Evolutionary conservation across 2,329 filamentous ascomycete genomes (phyloP).

Genomic region (Beauveria sp.): DNA sequence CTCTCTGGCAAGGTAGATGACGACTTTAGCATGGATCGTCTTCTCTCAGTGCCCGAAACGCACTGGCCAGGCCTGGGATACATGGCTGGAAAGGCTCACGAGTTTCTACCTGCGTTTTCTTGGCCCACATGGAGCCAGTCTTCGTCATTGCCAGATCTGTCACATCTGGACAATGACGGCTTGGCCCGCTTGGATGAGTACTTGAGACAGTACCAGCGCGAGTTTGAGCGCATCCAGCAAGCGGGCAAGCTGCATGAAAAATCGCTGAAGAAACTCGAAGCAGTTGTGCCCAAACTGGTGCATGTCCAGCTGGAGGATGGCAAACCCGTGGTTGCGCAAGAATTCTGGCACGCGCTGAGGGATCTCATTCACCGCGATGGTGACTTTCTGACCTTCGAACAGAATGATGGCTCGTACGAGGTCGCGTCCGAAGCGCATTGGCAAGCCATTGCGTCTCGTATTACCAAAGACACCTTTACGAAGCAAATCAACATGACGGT

Average conservation of each 20-base stretch:
- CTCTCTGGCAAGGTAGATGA: constrained; percentile 9
- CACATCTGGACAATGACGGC: constrained; percentile 13
- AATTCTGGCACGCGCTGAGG: constrained; percentile 59
- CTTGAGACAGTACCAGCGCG: constrained; percentile 21
- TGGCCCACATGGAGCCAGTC: constrained; percentile 4
- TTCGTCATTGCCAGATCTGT: constrained; percentile 2
- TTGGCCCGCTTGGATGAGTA: constrained; percentile 17
- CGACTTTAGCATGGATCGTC: constrained; percentile 5
- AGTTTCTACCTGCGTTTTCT: constrained; percentile 2
- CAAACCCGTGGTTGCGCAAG: constrained; percentile 44
- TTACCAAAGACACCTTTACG: constrained; percentile 28
- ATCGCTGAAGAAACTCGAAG: constrained; percentile 35
- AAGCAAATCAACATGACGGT: constrained; percentile 21
- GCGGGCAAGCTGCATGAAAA: constrained; percentile 27
- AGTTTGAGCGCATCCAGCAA: constrained; percentile 23
- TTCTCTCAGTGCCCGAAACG: constrained; percentile 5
- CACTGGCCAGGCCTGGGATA: constrained; percentile 13
- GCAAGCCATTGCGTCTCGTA: constrained; percentile 35
- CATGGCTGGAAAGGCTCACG: constrained; percentile 15
- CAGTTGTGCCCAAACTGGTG: constrained; percentile 48
- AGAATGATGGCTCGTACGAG: constrained; percentile 28
- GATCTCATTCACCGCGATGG: constrained; percentile 44
- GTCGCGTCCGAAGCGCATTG: constrained; percentile 39
- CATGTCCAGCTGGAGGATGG: constrained; percentile 47
- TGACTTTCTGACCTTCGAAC: constrained; percentile 39